phyloP scores from a whole-genome alignment of 306 rosid species.

The Neltuma alba region DNA sequence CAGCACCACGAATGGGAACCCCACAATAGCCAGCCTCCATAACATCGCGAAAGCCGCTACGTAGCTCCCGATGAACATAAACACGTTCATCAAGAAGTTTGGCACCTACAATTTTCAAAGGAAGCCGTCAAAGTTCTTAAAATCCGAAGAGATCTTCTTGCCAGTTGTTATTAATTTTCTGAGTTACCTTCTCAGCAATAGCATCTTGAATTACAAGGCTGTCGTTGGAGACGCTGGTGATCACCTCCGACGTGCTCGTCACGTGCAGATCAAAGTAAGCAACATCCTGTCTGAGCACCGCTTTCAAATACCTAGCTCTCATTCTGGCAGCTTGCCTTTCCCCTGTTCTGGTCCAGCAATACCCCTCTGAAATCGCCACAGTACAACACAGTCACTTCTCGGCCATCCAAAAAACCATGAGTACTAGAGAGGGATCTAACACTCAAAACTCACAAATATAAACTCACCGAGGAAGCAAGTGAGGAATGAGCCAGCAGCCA shows the following conservation, averaged over 20 bases:
- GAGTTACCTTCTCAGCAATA: slow-evolving; percentile 60
- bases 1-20: slow-evolving; percentile 62
- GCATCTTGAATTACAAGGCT: slow-evolving; percentile 73
- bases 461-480: slow-evolving; percentile 68
- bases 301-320: slow-evolving; percentile 74
- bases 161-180: too few relatives aligned
- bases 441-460: too few relatives aligned
- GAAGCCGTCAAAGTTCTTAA: too few relatives aligned
- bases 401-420: background rate
- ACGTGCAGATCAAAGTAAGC: slow-evolving; percentile 81
- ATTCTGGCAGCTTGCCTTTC: slow-evolving; percentile 80
- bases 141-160: too few relatives aligned
- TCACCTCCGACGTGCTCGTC: slow-evolving; percentile 75
- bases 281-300: slow-evolving; percentile 79
- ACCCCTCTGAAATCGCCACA: slow-evolving; percentile 57
- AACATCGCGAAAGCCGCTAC: slow-evolving; percentile 54
- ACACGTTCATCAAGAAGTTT: slow-evolving; percentile 61
- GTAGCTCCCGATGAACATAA: slow-evolving; percentile 66
- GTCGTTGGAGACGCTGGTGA: slow-evolving; percentile 74
- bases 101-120: too few relatives aligned
- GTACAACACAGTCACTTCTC: background rate
- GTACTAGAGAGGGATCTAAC: too few relatives aligned
- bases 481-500: slow-evolving; percentile 57
- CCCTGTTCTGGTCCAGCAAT: slow-evolving; percentile 87
- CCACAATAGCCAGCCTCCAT: slow-evolving; percentile 77